Evolutionary conservation across 768 basidiomycete species (phyloP).

Genomic region (Rubroboletus pulcherrimus): DNA sequence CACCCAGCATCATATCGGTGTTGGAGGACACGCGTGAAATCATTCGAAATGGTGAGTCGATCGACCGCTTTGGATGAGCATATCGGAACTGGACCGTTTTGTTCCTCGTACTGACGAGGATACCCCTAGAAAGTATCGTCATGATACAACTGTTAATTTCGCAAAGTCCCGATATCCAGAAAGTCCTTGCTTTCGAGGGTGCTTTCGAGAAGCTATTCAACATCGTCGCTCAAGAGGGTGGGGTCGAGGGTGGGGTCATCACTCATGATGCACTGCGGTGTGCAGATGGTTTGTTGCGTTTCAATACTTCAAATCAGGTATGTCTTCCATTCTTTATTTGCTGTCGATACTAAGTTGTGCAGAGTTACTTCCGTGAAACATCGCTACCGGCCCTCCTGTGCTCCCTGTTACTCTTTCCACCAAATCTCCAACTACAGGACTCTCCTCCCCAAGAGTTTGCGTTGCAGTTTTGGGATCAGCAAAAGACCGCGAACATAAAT

Average conservation of each 20-base stretch:
- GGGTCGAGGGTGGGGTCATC: conserved; percentile 85
- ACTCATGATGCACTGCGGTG: conserved; percentile 83
- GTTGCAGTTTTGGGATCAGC: conserved; percentile 93
- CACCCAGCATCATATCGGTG: conserved; percentile 65
- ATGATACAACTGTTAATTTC: conserved; percentile 78
- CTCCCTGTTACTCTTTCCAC: conserved; percentile 68
- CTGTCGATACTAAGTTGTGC: conserved; percentile 15
- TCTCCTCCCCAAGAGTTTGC: conserved; percentile 84
- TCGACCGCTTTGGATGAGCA: not conserved
- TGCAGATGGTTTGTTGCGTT: conserved; percentile 82
- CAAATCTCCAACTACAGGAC: conserved; percentile 53
- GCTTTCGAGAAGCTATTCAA: conserved; percentile 95
- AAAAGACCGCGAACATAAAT: conserved; percentile 78
- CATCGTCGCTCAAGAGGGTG: conserved; percentile 83
- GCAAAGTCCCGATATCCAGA: conserved; percentile 92
- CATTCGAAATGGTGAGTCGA: conserved; percentile 72
- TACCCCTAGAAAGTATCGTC: conserved; percentile 66
- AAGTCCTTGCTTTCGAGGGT: conserved; percentile 94
- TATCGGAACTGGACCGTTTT: not conserved
- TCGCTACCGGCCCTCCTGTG: conserved; percentile 64
- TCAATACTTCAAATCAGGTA: conserved; percentile 94
- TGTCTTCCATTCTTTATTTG: conserved; percentile 9
- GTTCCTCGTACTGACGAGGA: conserved; percentile 7
- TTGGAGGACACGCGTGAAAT: conserved; percentile 87
- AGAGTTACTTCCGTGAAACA: conserved; percentile 98